Base-by-base conservation (phyloP, 176 grass and related monocot species). In the Rhynchospora pubera region DNA sequence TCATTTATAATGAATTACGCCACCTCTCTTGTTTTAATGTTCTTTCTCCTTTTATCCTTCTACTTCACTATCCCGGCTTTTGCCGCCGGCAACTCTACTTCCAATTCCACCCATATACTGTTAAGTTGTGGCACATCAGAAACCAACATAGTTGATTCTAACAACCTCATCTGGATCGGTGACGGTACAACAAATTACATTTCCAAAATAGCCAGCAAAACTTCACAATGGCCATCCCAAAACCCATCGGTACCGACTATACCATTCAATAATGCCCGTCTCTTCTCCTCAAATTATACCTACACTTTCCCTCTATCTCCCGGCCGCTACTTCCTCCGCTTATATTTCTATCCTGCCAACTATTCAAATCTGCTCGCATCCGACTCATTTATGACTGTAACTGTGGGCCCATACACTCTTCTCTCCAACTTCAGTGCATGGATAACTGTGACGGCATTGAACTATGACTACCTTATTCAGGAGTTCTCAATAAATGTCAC, bases 261-360 rank as follows among this genome's bases (percentile, higher is more conserved):
- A 44, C 89, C 89, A 0, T 94, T 59, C 83, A 56, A 24, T 72
- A 87, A 74, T 0, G 92, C 89, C 46, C 71, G 92, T 10, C 43
- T 86, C 18, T 86, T 97, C 91, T n/a, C 42, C 22, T 86, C 91
- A 22, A 22, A 12, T 16, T 91, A 89, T 82, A 90, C 91, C 34
- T 97, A 93, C 84, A 57, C 71, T 58, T 90, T 97, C 83, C 85
- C 79, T 12, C 53, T 88, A 30, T 6, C 1, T 12, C 32, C 80
- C 0, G 85, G 83, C 63, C 87, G 91, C 69, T 68, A 86, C 21
- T 97, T 89, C 79, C 60, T 97, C 39, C 88, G 93, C 57, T 87
- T 93, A 83, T 86, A 85, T 85, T 97, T 97, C 80, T 89, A 97
- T 66, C 88, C 93, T 57, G 9, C 87, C 11, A 11, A 19, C 46